Evolutionary conservation across 73 alveolate species (phyloP).

Genomic region (Effrenium voratum): DNA sequence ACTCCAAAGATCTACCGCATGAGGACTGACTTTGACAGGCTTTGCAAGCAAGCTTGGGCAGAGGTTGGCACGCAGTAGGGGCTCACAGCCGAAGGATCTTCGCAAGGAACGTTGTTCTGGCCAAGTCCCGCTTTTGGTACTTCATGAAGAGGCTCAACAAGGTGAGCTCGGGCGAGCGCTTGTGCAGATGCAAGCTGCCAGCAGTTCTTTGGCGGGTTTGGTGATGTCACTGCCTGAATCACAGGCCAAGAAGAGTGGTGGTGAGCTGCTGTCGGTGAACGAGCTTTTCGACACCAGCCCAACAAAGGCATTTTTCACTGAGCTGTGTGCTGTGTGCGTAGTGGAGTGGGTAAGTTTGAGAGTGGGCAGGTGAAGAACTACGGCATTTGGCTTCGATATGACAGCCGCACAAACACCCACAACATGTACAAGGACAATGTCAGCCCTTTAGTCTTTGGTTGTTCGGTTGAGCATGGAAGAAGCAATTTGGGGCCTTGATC

Average conservation of each 20-base stretch:
- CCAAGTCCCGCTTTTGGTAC: slow-evolving; percentile 94
- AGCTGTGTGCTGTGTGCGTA: no score
- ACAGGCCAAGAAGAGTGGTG: slow-evolving; percentile 93
- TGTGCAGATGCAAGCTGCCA: neutral
- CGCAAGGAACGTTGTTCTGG: slow-evolving; percentile 85
- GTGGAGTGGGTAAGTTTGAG: no score
- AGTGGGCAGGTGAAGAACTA: slow-evolving; percentile 92
- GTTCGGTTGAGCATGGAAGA: neutral
- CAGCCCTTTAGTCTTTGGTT: neutral
- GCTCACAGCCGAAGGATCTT: slow-evolving; percentile 36
- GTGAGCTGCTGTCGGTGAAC: slow-evolving; percentile 92
- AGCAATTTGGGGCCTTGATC: neutral
- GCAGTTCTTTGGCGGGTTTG: neutral
- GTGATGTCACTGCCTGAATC: neutral
- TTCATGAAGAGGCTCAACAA: slow-evolving; percentile 94
- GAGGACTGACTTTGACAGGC: neutral
- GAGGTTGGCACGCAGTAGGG: neutral
- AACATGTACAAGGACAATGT: slow-evolving; percentile 94
- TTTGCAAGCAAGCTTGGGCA: neutral
- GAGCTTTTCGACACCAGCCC: slow-evolving; percentile 84
- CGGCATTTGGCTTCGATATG: slow-evolving; percentile 95
- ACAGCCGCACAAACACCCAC: slow-evolving; percentile 95
- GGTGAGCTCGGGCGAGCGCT: neutral
- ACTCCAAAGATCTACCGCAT: slow-evolving; percentile 92
- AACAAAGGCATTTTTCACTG: slow-evolving; percentile 22